Conservation (phyloP, 1,139 yeast species). For the Citeromyces siamensis region DNA sequence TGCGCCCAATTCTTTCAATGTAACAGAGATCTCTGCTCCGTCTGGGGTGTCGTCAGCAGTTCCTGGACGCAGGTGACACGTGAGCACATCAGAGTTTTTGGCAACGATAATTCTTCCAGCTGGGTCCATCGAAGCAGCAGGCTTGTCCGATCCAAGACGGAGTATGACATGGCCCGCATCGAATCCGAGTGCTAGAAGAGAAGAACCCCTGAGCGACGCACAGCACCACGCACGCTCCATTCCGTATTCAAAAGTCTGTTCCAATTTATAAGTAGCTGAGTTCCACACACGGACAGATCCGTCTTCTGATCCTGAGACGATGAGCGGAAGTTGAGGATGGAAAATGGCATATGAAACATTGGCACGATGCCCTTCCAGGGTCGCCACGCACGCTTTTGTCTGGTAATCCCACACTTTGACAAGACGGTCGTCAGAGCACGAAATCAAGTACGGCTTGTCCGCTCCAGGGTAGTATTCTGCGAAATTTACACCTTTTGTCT, state of each 20-base stretch:
- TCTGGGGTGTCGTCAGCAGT: conserved; percentile 56
- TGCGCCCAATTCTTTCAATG: conserved; percentile 81
- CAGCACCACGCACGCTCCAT: conserved; percentile 97
- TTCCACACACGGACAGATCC: conserved; percentile 75
- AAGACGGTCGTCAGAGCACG: conserved; percentile 87
- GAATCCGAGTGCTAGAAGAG: conserved; percentile 82
- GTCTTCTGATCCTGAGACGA: conserved; percentile 75
- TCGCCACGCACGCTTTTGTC: conserved; percentile 91
- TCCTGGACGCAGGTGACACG: conserved; percentile 65
- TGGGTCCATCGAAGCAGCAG: conserved; percentile 86
- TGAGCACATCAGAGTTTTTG: conserved; percentile 81
- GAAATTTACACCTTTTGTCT: conserved; percentile 85
- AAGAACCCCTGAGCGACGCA: conserved; percentile 63
- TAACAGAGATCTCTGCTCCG: conserved; percentile 66
- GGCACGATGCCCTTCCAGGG: conserved; percentile 85
- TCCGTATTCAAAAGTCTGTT: conserved; percentile 82
- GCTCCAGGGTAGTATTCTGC: conserved; percentile 96
- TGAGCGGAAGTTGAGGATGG: conserved; percentile 92
- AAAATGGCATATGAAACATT: conserved; percentile 94
- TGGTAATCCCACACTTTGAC: conserved; percentile 96
- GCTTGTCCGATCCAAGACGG: conserved; percentile 89
- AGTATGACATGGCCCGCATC: conserved; percentile 87
- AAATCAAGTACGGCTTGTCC: conserved; percentile 90
- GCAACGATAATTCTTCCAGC: conserved; percentile 88
- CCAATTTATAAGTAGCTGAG: conserved; percentile 70